A percentile compares a stretch with the other conserved stretches of the same genome.
Conservation (phyloP, 2,329 filamentous ascomycete species). For the Hyphodiscus sp. region DNA sequence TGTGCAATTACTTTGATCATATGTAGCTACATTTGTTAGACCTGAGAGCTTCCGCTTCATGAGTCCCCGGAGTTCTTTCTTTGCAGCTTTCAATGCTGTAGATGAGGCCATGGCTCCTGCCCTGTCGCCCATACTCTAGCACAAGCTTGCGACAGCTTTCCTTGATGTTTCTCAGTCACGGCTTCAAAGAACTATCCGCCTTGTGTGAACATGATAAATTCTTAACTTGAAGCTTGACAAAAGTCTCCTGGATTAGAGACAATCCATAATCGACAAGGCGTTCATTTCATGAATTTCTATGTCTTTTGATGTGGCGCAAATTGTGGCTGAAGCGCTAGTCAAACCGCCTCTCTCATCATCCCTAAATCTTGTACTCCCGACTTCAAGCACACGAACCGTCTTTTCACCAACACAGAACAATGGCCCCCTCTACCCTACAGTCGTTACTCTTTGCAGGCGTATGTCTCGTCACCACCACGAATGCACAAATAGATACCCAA, state of each 20-base stretch:
- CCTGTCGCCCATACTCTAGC: neutral
- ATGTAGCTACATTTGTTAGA: constrained; percentile 55
- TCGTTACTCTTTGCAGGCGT: constrained; percentile 31
- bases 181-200: neutral
- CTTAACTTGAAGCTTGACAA: neutral
- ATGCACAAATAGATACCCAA: constrained; percentile 37
- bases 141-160: too few relatives aligned
- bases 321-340: constrained; percentile 2
- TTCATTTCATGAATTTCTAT: neutral
- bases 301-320: constrained; percentile 3
- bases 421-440: constrained; percentile 29
- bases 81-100: constrained; percentile 54
- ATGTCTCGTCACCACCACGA: constrained; percentile 23
- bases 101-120: constrained; percentile 17
- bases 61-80: constrained; percentile 65
- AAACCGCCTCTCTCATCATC: neutral
- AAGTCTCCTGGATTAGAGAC: neutral
- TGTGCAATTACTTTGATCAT: constrained; percentile 59
- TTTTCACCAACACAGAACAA: constrained; percentile 11
- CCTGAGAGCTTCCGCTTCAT: constrained; percentile 61
- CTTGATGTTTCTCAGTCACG: neutral
- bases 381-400: neutral
- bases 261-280: neutral
- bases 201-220: neutral
- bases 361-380: neutral